Conservation (phyloP, 1,139 yeast genomes). For the Geotrichum klebahnii region DNA sequence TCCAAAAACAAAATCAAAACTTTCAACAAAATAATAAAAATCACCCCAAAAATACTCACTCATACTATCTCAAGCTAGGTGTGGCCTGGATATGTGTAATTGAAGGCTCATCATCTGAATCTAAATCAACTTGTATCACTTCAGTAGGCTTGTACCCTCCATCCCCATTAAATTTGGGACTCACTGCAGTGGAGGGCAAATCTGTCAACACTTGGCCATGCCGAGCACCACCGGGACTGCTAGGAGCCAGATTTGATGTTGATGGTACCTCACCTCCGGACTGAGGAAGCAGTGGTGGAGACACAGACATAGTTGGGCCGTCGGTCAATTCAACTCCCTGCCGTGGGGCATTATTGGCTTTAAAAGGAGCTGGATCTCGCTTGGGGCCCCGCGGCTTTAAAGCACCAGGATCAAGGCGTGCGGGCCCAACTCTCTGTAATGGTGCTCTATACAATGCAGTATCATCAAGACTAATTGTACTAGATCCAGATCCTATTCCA, state of each 20-base stretch:
- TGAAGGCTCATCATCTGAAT: constrained; percentile 20
- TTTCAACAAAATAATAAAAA: too few relatives aligned
- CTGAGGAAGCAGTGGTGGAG: too few relatives aligned
- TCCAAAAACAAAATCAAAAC: too few relatives aligned
- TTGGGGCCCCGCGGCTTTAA: constrained; percentile 7
- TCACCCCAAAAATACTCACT: not conserved
- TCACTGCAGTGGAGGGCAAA: not conserved
- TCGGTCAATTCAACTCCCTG: constrained; percentile 2
- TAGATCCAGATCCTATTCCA: not conserved
- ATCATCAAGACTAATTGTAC: not conserved
- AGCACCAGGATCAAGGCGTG: constrained; percentile 8
- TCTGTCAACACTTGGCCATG: constrained; percentile 10
- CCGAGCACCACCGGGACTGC: constrained; percentile 13
- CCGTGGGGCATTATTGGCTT: not conserved
- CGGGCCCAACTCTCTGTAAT: not conserved
- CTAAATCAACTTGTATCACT: constrained; percentile 3
- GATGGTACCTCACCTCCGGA: too few relatives aligned
- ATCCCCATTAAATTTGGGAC: too few relatives aligned
- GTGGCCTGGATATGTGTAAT: constrained; percentile 16
- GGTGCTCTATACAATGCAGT: constrained; percentile 8
- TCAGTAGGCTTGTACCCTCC: not conserved
- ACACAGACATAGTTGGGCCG: constrained; percentile 2
- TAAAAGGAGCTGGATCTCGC: too few relatives aligned
- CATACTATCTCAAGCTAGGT: not conserved
- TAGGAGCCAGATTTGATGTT: not conserved